Conservation (phyloP, 805 yeast genomes). For the Teunomyces funiuensis region DNA sequence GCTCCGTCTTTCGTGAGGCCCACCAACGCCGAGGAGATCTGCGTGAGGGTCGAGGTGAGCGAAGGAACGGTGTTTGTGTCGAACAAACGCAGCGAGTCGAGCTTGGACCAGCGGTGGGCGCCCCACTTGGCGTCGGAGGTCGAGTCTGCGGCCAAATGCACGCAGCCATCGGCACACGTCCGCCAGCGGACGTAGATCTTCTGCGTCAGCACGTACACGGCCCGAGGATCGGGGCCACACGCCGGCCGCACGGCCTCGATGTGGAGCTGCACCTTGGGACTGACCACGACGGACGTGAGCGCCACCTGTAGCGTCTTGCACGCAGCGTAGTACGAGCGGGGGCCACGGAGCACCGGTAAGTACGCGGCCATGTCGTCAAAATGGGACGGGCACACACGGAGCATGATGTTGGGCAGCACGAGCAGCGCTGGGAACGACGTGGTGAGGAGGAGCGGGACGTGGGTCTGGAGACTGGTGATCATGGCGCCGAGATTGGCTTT, state of each 20-base stretch:
- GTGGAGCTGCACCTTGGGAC: conserved; percentile 53
- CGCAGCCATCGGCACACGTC: conserved; percentile 54
- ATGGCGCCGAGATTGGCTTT: conserved; percentile 56
- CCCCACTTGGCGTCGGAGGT: conserved; percentile 43
- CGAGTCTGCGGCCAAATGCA: conserved; percentile 38
- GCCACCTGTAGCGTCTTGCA: conserved; percentile 56
- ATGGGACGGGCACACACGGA: conserved; percentile 58
- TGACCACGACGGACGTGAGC: conserved; percentile 54
- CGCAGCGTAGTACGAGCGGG: conserved; percentile 53
- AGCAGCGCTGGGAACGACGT: conserved; percentile 43
- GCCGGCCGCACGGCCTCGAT: conserved; percentile 44
- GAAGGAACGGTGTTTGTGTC: conserved; percentile 16
- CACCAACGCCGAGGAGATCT: conserved; percentile 32
- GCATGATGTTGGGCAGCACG: conserved; percentile 46
- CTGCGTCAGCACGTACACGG: conserved; percentile 42
- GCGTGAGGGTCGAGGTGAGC: conserved; percentile 24
- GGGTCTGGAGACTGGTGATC: conserved; percentile 45
- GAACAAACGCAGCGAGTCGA: conserved; percentile 26
- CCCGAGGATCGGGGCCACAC: conserved; percentile 21
- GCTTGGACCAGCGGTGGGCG: conserved; percentile 39
- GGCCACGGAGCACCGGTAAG: conserved; percentile 58
- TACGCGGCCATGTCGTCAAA: conserved; percentile 43
- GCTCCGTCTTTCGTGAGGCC: conserved; percentile 28
- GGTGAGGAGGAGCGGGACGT: conserved; percentile 53
- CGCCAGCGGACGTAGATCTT: conserved; percentile 57